Conservation (phyloP, 176 grass and related monocot genomes). For the Oropetium thomaeum region DNA sequence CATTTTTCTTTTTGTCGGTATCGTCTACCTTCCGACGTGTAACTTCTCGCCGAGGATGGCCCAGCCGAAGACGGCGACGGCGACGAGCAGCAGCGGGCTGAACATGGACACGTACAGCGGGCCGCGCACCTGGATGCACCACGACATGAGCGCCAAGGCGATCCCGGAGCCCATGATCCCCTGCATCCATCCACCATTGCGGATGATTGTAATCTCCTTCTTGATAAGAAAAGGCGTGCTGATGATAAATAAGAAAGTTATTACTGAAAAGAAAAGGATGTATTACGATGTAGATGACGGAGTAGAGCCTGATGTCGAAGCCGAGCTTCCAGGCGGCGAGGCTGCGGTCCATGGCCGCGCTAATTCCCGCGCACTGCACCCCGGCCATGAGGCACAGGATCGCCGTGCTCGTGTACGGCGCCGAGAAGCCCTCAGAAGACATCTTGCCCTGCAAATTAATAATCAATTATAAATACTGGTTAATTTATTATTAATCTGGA, state of each 20-base stretch:
- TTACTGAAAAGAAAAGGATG: background rate
- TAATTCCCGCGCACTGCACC: conserved; percentile 55
- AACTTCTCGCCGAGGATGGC: conserved; percentile 79
- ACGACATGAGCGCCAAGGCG: conserved; percentile 68
- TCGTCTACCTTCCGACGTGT: conserved; percentile 52
- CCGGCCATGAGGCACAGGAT: conserved; percentile 75
- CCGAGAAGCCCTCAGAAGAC: conserved; percentile 63
- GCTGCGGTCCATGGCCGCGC: conserved; percentile 48
- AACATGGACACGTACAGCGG: conserved; percentile 93
- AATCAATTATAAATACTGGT: too few relatives aligned
- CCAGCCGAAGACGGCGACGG: conserved; percentile 79
- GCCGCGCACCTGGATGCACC: conserved; percentile 76
- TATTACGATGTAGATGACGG: conserved; percentile 79
- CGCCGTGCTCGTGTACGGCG: conserved; percentile 79
- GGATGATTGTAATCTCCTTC: background rate
- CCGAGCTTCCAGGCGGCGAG: conserved; percentile 61
- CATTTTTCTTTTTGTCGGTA: too few relatives aligned
- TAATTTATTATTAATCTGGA: too few relatives aligned
- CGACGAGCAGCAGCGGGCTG: conserved; percentile 81
- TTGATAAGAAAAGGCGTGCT: background rate
- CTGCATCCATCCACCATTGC: conserved; percentile 21
- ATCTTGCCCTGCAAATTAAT: conserved; percentile 70
- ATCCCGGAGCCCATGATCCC: conserved; percentile 66
- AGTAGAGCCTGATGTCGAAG: conserved; percentile 69
- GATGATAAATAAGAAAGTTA: background rate